Evolutionary conservation across 2,329 filamentous ascomycete species (phyloP).

Genomic region (Sporothrix curviconia): DNA sequence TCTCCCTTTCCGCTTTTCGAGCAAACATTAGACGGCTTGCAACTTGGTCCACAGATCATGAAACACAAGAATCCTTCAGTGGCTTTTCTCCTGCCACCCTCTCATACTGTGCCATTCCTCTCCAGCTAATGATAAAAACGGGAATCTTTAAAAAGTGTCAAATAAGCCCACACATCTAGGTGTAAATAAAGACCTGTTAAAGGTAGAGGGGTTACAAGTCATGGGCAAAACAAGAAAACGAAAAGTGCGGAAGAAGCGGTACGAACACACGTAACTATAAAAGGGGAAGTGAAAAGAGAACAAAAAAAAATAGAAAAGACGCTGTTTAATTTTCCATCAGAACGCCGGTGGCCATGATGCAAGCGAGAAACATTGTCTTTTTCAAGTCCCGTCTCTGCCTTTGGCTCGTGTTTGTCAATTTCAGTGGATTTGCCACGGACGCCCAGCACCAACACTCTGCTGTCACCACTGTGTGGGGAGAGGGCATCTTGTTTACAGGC

Average conservation of each 20-base stretch:
- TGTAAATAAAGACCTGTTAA: neutral
- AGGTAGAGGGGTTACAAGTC: neutral
- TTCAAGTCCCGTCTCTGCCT: neutral
- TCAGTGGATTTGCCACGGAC: too few species aligned
- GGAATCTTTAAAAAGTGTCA: neutral
- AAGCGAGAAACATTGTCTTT: neutral
- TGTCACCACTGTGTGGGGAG: too few species aligned
- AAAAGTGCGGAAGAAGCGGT: neutral
- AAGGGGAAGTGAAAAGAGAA: neutral
- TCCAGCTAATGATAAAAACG: neutral
- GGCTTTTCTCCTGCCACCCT: too few species aligned
- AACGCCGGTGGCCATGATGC: neutral
- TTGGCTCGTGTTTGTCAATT: neutral
- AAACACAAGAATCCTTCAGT: neutral
- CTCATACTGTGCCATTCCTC: neutral
- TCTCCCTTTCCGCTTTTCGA: conserved; percentile 2
- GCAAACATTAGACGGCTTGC: neutral
- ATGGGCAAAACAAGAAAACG: neutral
- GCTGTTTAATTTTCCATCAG: neutral
- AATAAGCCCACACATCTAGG: neutral
- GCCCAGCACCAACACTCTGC: too few species aligned
- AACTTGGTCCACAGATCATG: too few species aligned
- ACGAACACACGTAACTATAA: neutral
- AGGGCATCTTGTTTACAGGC: neutral
- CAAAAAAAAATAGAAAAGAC: neutral